A percentile compares a stretch with the other conserved stretches of the same genome.
Conservation (phyloP, 441 rosid genomes). For the Populus trichocarpa region DNA sequence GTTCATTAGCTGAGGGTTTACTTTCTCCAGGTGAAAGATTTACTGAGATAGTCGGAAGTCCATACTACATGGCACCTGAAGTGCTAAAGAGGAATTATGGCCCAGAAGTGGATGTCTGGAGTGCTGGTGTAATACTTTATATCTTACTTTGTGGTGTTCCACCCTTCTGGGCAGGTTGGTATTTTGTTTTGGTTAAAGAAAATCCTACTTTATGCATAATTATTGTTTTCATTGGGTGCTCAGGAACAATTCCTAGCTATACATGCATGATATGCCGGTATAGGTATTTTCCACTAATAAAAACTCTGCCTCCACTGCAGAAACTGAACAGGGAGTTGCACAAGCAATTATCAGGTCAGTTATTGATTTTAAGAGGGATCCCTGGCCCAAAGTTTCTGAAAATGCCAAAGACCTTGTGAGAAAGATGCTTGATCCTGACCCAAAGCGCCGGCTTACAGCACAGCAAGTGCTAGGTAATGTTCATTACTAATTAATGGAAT, state of each 20-base stretch:
- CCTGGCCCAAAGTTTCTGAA: slow-evolving; percentile 97
- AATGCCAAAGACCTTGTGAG: slow-evolving; percentile 89
- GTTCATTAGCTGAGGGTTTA: neutral
- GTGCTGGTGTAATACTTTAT: slow-evolving; percentile 95
- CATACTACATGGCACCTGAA: slow-evolving; percentile 49
- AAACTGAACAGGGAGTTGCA: slow-evolving; percentile 96
- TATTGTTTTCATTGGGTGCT: neutral
- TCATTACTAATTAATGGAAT: slow-evolving; percentile 1
- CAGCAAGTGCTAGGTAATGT: slow-evolving; percentile 82
- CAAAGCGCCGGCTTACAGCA: slow-evolving; percentile 71
- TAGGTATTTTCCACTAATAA: neutral
- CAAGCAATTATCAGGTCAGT: slow-evolving; percentile 83
- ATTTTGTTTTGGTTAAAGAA: slow-evolving; percentile 7
- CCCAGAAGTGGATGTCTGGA: slow-evolving; percentile 93
- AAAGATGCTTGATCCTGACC: slow-evolving; percentile 92
- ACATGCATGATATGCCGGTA: neutral
- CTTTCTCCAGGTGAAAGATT: slow-evolving; percentile 64
- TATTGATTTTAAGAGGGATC: slow-evolving; percentile 85
- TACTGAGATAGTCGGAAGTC: slow-evolving; percentile 93
- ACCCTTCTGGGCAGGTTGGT: slow-evolving; percentile 97
- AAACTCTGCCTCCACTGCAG: slow-evolving; percentile 34
- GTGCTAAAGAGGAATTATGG: slow-evolving; percentile 66
- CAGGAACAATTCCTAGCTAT: neutral
- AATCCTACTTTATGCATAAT: neutral
- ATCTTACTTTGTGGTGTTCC: slow-evolving; percentile 97